Conservation (phyloP, 495 filamentous ascomycete genomes). For the Chaetomium fimeti region DNA sequence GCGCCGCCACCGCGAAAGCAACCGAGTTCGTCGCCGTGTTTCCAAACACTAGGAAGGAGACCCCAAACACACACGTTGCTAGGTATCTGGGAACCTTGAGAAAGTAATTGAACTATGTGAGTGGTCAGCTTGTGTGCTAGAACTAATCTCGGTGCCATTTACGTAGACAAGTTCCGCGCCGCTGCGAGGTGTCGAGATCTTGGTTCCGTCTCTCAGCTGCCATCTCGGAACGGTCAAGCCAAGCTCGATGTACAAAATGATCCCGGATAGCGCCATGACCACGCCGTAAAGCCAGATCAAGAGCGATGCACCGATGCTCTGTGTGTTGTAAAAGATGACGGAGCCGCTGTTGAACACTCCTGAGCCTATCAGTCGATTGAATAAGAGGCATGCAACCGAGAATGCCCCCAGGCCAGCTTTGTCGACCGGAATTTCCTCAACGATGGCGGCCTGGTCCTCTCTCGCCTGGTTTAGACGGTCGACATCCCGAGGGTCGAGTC, state of each 20-base stretch:
- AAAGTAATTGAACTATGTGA: conserved; percentile 26
- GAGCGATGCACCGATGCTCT: conserved; percentile 24
- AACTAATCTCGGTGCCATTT: not conserved
- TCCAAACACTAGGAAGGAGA: conserved; percentile 28
- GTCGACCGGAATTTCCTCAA: conserved; percentile 26
- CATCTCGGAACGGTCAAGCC: conserved; percentile 26
- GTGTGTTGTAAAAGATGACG: conserved; percentile 27
- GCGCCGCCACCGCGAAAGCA: conserved; percentile 22
- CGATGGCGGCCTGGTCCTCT: conserved; percentile 18
- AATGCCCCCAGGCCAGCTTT: conserved; percentile 22
- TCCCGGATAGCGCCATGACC: conserved; percentile 20
- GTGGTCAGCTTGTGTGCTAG: not conserved
- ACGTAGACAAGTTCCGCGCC: conserved; percentile 29
- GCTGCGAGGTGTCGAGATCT: conserved; percentile 25
- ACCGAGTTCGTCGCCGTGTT: conserved; percentile 27
- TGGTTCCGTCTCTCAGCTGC: conserved; percentile 15
- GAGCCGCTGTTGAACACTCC: conserved; percentile 27
- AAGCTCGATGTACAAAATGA: conserved; percentile 26
- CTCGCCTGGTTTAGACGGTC: conserved; percentile 21
- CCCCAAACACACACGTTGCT: conserved; percentile 26
- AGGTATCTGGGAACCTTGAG: conserved; percentile 24
- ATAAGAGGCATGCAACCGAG: conserved; percentile 24
- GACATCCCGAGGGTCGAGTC: conserved; percentile 20
- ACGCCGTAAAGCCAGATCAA: conserved; percentile 25
- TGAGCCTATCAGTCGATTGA: conserved; percentile 29